Percentiles rank a stretch among this genome's conserved stretches.
Evolutionary conservation across 2,329 filamentous ascomycete species (phyloP).

Genomic region (Grosmannia serpens): DNA sequence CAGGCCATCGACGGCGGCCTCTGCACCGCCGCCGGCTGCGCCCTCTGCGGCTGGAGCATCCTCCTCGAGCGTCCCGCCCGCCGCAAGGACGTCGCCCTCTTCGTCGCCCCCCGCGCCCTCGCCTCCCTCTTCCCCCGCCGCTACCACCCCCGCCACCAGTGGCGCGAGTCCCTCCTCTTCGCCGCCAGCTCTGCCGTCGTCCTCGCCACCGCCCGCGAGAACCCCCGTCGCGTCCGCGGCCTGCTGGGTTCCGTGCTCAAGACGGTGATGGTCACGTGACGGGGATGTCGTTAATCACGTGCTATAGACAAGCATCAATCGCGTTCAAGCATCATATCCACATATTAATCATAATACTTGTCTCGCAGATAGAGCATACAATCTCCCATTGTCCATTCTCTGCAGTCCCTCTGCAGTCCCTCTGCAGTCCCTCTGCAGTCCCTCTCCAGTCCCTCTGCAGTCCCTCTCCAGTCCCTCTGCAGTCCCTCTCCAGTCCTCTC

Average conservation of each 20-base stretch:
- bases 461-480: too few relatives aligned
- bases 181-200: conserved; percentile 57
- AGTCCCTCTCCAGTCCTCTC: too few relatives aligned
- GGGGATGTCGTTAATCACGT: not conserved
- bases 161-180: conserved; percentile 56
- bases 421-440: too few relatives aligned
- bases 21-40: conserved; percentile 61
- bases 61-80: conserved; percentile 56
- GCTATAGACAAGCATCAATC: too few relatives aligned
- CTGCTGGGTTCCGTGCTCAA: conserved; percentile 52
- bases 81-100: conserved; percentile 65
- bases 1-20: conserved; percentile 49
- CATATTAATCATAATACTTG: too few relatives aligned
- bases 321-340: too few relatives aligned
- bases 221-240: conserved; percentile 51
- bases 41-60: conserved; percentile 73
- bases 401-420: too few relatives aligned
- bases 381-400: too few relatives aligned
- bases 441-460: too few relatives aligned
- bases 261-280: conserved; percentile 28
- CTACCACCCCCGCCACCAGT: conserved; percentile 52
- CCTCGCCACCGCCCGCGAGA: conserved; percentile 55
- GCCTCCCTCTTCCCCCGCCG: conserved; percentile 62
- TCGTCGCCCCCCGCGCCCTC: conserved; percentile 68
- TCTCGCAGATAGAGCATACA: too few relatives aligned